Evolutionary conservation across 2,329 filamentous ascomycete genomes (phyloP), one percentile per base, ranked within the genome.

Genomic region (Penicillium sp.): DNA sequence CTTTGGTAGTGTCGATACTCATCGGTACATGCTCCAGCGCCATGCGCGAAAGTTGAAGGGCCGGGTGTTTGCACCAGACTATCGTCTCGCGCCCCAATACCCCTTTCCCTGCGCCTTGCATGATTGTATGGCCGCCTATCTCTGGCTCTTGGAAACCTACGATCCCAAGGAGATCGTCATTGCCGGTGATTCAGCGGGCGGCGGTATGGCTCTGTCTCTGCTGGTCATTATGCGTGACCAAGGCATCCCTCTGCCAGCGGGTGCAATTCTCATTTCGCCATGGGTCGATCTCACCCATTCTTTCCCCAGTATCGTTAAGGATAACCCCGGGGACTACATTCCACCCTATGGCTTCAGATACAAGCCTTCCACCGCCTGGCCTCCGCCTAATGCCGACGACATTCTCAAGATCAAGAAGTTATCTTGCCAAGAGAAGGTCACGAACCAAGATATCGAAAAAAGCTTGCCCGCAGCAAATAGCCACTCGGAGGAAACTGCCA

Each of bases 271-370:
- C 27, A 86, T 97, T 36, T 95, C 88, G 34, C 93, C 93, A 1
- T 98, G 93, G 93, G 89, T 91, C 7, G 93, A 98, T 62, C 70
- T 97, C 37, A 94, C 88, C 0, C 91, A 97, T 62, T 96, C 90
- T 0, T 97, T 97, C 50, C 93, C 93, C 0, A 96, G 90, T 51
- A 78, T 95, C n/a, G 77, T 80, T 2, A 78, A 74, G 4, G 80
- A 88, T 27, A 81, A 79, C 34, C 78, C 80, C 1, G 67, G 87
- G 35, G 93, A 98, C 61, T 97, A 96, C 55, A 91, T 98, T 21
- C 93, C 93, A 4, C 70, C 82, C 1, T 77, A 84, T 52, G 93
- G 93, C 0, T 97, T 98, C 56, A 83, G 94, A 50, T 89, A 97
- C 54, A 88, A 85, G 55, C 93, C 91, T 0, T 95, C 88, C 0